Evolutionary conservation across 1,284 basidiomycete genomes (phyloP).

Genomic region (Neolentinus lepideus): DNA sequence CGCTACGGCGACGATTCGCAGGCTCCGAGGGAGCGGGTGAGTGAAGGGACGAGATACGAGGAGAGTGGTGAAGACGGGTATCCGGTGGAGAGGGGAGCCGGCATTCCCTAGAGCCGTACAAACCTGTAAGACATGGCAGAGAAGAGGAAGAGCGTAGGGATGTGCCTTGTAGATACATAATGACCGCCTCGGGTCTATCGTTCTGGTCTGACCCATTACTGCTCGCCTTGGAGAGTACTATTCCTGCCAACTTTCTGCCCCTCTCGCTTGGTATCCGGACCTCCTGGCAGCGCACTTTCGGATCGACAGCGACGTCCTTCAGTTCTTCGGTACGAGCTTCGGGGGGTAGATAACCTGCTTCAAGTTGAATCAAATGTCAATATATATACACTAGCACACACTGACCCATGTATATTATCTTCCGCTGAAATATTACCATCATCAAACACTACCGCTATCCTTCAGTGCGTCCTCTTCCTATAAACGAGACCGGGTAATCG

Average conservation of each 20-base stretch:
- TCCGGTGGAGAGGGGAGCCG: slow-evolving; percentile 39
- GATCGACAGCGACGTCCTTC: slow-evolving; percentile 13
- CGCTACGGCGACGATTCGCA: slow-evolving; percentile 27
- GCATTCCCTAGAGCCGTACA: slow-evolving; percentile 34
- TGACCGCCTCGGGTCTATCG: slow-evolving; percentile 14
- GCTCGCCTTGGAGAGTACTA: slow-evolving; percentile 18
- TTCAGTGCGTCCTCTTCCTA: too few species aligned
- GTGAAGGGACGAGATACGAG: slow-evolving; percentile 9
- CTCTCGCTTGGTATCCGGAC: slow-evolving; percentile 17
- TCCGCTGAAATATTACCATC: slow-evolving; percentile 42
- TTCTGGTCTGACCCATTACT: slow-evolving; percentile 8
- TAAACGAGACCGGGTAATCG: background rate
- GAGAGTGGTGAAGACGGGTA: slow-evolving; percentile 36
- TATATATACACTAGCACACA: slow-evolving; percentile 1
- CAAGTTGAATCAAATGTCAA: background rate
- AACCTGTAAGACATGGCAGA: background rate
- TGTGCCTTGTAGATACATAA: slow-evolving; percentile 34
- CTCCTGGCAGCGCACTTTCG: slow-evolving; percentile 21
- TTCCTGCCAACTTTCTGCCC: slow-evolving; percentile 15
- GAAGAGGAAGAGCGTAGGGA: background rate
- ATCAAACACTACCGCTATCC: slow-evolving; percentile 30
- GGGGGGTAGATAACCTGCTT: slow-evolving; percentile 35
- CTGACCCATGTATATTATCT: slow-evolving; percentile 45
- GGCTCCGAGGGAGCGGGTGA: slow-evolving; percentile 5
- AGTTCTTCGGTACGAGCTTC: slow-evolving; percentile 32